These are phyloP conservation scores for Amaranthus hypochondriacus DNA, from an alignment of 148 eudicot genomes.

Conservation along the genomic window DNA sequence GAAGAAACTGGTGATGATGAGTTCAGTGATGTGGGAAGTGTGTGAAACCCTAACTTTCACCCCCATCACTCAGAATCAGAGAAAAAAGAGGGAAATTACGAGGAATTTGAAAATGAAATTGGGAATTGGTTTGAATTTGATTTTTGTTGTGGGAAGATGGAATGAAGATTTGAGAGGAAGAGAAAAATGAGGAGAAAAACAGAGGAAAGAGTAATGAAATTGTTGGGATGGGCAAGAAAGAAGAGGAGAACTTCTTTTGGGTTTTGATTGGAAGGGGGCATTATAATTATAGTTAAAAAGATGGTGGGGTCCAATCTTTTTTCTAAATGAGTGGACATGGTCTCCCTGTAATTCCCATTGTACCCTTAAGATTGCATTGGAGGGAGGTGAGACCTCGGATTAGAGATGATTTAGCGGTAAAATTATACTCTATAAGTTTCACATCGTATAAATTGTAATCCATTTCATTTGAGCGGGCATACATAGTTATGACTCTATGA, in stretches of 20 bases:
- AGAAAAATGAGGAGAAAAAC: neutral
- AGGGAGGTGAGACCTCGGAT: neutral
- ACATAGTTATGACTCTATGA: too few relatives aligned
- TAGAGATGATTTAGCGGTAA: too few relatives aligned
- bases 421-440: too few relatives aligned
- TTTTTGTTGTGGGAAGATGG: slow-evolving; percentile 12
- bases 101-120: neutral
- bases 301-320: slow-evolving; percentile 13
- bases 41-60: slow-evolving; percentile 62
- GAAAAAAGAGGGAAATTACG: neutral
- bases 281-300: slow-evolving; percentile 8
- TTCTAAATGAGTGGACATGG: slow-evolving; percentile 3
- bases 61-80: slow-evolving; percentile 40
- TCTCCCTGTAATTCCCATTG: slow-evolving; percentile 10
- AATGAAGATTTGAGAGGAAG: neutral
- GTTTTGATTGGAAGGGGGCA: slow-evolving; percentile 10
- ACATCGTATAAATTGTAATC: too few relatives aligned
- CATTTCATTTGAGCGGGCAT: too few relatives aligned
- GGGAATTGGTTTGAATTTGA: neutral
- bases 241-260: neutral
- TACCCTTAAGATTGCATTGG: slow-evolving; percentile 15
- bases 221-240: neutral
- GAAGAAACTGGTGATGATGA: slow-evolving; percentile 90
- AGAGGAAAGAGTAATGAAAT: neutral
- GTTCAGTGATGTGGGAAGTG: slow-evolving; percentile 77